Evolutionary conservation across 345 rosid species (phyloP), one percentile per base, ranked within the genome.

Genomic region (Sisymbrium altissimum): DNA sequence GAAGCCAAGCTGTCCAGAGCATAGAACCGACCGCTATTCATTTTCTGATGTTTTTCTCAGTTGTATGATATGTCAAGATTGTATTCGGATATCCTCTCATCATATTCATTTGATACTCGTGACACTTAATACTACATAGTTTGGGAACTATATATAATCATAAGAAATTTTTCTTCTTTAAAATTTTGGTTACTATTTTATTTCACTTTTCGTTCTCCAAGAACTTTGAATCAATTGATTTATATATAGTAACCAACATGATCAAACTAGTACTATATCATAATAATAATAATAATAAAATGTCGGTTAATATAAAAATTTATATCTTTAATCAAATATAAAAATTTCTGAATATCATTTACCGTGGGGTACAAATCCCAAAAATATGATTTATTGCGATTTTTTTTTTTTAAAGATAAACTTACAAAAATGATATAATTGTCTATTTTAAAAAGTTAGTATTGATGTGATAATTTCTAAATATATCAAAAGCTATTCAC

Each of bases 1-100:
- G 92, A 86, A 84, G 91, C 88, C 49, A 89, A 93, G 85, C 79
- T 54, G 41, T 69, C 64, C 13, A 86, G 82, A 81, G 85, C 74
- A 46, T 89, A 77, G 78, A 82, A 63, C 59, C 52, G 19, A 62
- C 2, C 52, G 27, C 52, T 68, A 27, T 76, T 76, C 70, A 63
- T 45, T 62, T 53, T 27, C 25, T 56, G 17, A 6, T 66, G 67
- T n/a, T 48, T 46, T 45, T 44, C 33, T 33, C 40, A 38, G 45
- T 59, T 75, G 32, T 68, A 40, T 67, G 39, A 50, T 50, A 59
- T 40, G 55, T 40, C 54, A 39, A 29, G 36, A 39, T 40, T 68
- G 69, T 68, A 50, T 59, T 50, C n/a, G 12, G 25, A 74, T 7
- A 50, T 48, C 43, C 10, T 18, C 50, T 21, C 40, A 45, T 30